Evolutionary conservation across 2,329 filamentous ascomycete genomes (phyloP), one percentile per base, ranked within the genome.

Genomic region (Acrocalymma vagum): DNA sequence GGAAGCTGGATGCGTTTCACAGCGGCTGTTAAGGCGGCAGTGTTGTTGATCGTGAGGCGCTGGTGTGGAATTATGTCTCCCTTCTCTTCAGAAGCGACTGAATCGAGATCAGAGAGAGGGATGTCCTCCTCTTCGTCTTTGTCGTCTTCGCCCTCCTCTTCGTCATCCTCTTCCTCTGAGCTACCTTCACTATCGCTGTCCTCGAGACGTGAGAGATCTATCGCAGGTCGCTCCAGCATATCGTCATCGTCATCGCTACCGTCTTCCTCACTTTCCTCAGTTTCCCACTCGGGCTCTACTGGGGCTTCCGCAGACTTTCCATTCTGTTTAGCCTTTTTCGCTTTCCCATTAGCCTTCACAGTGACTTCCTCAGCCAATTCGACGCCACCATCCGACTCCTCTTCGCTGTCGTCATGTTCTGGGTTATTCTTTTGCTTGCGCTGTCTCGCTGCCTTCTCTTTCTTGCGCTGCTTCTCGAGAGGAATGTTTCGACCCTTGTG

Each of bases 21-120:
- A 9, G 90, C 85, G 55, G 88, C 79, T 53, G 84, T 82, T 35
- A 99, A 88, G 22, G 93, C 94, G 53, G 88, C 79, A 38, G 88
- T 92, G 77, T 99, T 99, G 81, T 99, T 96, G 76, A 97, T 97
- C 37, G 92, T 96, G 54, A 96, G 85, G 60, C 91, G 88, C 68
- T 94, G 90, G 74, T 95, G 88, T 11, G 91, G 90, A 48, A 95
- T 84, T 26, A 96, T 82, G 64, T 96, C 92, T 72, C 89, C 89
- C 60, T 84, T 87, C 60, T 95, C 91, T 51, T 89, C 88, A 14
- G 88, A 90, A 38, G 88, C 79, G 27, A 87, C 68, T 36, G 89
- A 88, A 60, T 89, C 87, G 35, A 94, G 85, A 60, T 96, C 92
- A 21, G 90, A 95, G 51, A 96, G 82, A 4, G 92, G 87, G 29